Base-by-base conservation (phyloP, 495 filamentous ascomycete genomes). In the Penicillium odoratum region DNA sequence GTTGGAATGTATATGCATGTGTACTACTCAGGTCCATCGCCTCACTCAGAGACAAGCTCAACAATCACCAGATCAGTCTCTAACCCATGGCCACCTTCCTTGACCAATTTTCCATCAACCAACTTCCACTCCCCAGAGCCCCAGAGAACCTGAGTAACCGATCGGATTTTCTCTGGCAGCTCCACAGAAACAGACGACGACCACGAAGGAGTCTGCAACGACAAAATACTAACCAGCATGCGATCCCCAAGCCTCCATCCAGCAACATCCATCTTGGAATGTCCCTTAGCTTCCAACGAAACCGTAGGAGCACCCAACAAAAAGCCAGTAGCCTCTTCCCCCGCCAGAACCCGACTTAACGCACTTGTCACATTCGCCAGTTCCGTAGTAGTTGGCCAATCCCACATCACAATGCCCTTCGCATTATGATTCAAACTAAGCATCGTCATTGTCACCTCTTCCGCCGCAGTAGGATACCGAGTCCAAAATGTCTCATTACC, bases 351-450 rank as follows among this genome's bases (percentile, higher is more conserved):
- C 18, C 52, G 50, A 38, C 55, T 64, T 50, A 74, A 45, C 29
- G 50, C 18, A 30, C 56, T 63, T 5, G 68, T 73, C 0, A 61
- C 55, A 6, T 42, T 58, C 44, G 34, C 42, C 15, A 76, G 53
- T 16, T 62, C 65, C 1, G 29, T 6, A 9, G 36, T 64, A 0
- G 69, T 73, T 3, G 73, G 68, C 29, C 57, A 76, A 43, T 60
- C 62, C 73, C 73, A 74, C 68, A 70, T 70, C 8, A 74, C 65
- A 28, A 74, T 67, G 1, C 73, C 85, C 61, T 83, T 83, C 0
- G 79, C 86, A 31, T 83, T 81, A 53, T 86, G 82, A 62, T 88
- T 88, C n/a, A 90, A 55, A 28, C 75, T 79, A 28, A 89, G 59
- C 53, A 83, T 64, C 33, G 72, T 79, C 86, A 88, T 88, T 18